These are phyloP conservation scores for Raphanus sativus DNA, from an alignment of 345 rosid species.

Conservation along the genomic window DNA sequence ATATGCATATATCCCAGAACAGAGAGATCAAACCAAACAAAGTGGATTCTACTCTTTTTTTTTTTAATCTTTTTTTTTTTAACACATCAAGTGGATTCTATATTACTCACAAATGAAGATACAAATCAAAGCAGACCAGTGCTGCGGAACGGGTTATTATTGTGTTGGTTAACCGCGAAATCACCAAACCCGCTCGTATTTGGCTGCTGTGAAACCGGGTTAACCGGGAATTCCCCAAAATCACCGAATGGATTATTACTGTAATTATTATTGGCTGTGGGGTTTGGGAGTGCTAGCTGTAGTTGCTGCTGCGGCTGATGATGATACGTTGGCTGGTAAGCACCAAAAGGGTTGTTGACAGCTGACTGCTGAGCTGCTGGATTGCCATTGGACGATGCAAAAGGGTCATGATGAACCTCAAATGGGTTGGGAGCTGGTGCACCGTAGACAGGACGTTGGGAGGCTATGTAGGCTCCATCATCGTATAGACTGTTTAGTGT, in stretches of 20 bases:
- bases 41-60: too few species aligned
- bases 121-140: conserved; percentile 61
- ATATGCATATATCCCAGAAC: conserved; percentile 23
- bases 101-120: conserved; percentile 33
- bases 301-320: conserved; percentile 55
- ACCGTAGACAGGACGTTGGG: conserved; percentile 81
- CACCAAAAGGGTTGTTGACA: conserved; percentile 61
- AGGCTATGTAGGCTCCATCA: conserved; percentile 77
- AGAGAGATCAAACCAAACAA: conserved; percentile 27
- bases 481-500: conserved; percentile 83
- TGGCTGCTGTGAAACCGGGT: conserved; percentile 35
- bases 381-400: conserved; percentile 51
- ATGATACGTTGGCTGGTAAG: conserved; percentile 61
- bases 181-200: conserved; percentile 36
- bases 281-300: conserved; percentile 43
- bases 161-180: conserved; percentile 37
- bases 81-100: not conserved
- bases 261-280: conserved; percentile 5
- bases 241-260: conserved; percentile 72
- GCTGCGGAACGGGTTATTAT: conserved; percentile 44
- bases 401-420: conserved; percentile 79
- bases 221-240: conserved; percentile 34
- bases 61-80: too few species aligned
- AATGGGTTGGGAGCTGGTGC: conserved; percentile 88
- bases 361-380: too few species aligned